Evolutionary conservation across 2,329 filamentous ascomycete species (phyloP), one percentile per base, ranked within the genome.

Genomic region (Beauveria brongniartii): DNA sequence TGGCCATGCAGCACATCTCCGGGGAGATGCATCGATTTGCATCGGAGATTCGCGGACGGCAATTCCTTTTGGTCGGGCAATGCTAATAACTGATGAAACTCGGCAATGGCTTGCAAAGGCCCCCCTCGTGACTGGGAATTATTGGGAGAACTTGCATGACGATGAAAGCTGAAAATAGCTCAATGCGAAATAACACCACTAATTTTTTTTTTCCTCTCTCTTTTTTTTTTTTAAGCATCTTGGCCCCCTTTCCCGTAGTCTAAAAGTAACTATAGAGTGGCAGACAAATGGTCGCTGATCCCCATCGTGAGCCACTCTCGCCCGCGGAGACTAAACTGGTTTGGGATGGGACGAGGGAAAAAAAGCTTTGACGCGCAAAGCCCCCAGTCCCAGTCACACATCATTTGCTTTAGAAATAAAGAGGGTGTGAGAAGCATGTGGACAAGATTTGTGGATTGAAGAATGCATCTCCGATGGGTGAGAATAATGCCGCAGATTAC

Each of bases 321-420:
- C 51, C 51, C 22, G 16, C 53, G 53, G 53, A 55, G 53, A 55
- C 53, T 55, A 55, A 55, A 55, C 53, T 46, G 14, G 18, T 46
- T 55, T 55, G 12, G 53, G 48, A 8, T n/a, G 6, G 48, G 47
- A 50, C 47, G 14, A 34, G 4, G 48, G 14, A 5, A 30, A 34
- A 34, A 34, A 14, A 54, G 34, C 34, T 26, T 43, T 26, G 37
- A 43, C 34, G 20, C 34, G 12, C 12, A 34, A 34, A 4, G 30
- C 30, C 48, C 48, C n/a, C 28, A 3, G 30, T 34, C 5, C 28
- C 30, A 14, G 30, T 34, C 10, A 34, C 30, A 34, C n/a, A 14
- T 12, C 10, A 5, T 22, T 34, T 12, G 10, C 30, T 34, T 12
- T n/a, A n/a, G n/a, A 12, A 34, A 14, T 3, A n/a, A 37, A 54